phyloP scores from a whole-genome alignment of 2,329 filamentous ascomycete genomes.

The Nigrospora oryzae region DNA sequence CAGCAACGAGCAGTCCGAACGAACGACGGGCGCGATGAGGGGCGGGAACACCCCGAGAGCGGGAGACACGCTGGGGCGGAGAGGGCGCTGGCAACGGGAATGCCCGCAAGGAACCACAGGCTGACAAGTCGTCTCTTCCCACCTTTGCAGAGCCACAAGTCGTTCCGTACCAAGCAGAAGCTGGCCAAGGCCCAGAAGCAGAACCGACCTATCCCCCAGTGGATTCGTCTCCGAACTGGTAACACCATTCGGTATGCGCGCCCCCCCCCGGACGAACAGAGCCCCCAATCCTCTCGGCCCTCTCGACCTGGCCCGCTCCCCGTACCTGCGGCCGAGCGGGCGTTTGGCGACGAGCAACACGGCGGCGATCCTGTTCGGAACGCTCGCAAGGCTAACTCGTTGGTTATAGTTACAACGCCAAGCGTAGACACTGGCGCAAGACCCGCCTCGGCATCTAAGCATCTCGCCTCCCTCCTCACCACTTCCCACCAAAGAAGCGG shows the following conservation, averaged over 20 bases:
- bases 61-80: too few relatives aligned
- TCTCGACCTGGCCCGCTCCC: background rate
- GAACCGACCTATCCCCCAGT: slow-evolving; percentile 99
- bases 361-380: too few relatives aligned
- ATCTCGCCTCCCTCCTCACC: slow-evolving; percentile 32
- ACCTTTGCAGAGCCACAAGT: slow-evolving; percentile 82
- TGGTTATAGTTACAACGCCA: slow-evolving; percentile 87
- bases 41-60: too few relatives aligned
- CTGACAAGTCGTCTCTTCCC: slow-evolving; percentile 4
- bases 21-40: too few relatives aligned
- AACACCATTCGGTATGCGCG: slow-evolving; percentile 95
- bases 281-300: background rate
- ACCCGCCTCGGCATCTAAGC: slow-evolving; percentile 96
- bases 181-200: slow-evolving; percentile 99
- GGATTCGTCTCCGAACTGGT: slow-evolving; percentile 95
- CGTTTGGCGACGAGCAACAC: background rate
- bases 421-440: slow-evolving; percentile 99
- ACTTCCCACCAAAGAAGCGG: slow-evolving; percentile 1
- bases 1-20: too few relatives aligned
- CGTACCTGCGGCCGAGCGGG: background rate
- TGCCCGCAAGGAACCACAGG: slow-evolving; percentile 1
- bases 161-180: slow-evolving; percentile 99
- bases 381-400: slow-evolving; percentile 7
- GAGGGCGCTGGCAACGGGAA: too few relatives aligned
- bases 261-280: background rate